Conservation (phyloP, 2,329 filamentous ascomycete genomes). For the Fusarium nygamai region DNA sequence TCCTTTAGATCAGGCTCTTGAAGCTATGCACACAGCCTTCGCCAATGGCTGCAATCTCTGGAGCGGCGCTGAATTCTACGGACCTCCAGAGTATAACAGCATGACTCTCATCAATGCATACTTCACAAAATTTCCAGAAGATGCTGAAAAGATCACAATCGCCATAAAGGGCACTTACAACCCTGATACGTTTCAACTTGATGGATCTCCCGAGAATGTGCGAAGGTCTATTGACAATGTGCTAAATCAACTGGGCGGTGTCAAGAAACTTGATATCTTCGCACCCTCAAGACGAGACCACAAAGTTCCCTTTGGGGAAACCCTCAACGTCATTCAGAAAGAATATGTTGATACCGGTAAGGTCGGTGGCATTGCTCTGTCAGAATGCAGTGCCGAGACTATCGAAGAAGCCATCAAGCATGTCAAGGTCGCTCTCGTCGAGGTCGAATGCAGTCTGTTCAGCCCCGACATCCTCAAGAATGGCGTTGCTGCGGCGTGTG, state of each 20-base stretch:
- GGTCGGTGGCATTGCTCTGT: conserved; percentile 61
- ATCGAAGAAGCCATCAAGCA: conserved; percentile 59
- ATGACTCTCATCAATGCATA: conserved; percentile 70
- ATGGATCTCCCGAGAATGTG: conserved; percentile 64
- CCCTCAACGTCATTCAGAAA: conserved; percentile 53
- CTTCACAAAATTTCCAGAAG: conserved; percentile 71
- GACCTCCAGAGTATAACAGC: conserved; percentile 64
- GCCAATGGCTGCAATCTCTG: conserved; percentile 59
- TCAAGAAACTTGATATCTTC: conserved; percentile 70
- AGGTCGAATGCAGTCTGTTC: conserved; percentile 65
- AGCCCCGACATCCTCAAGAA: conserved; percentile 59
- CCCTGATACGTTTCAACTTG: conserved; percentile 49
- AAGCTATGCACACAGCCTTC: conserved; percentile 65
- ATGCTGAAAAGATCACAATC: conserved; percentile 69
- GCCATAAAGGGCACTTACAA: conserved; percentile 68
- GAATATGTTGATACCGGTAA: conserved; percentile 63
- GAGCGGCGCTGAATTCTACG: conserved; percentile 75
- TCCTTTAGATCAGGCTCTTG: conserved; percentile 60
- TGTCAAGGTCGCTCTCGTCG: conserved; percentile 58
- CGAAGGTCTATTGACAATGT: conserved; percentile 68
- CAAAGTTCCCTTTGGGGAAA: conserved; percentile 55
- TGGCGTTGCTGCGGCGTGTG: conserved; percentile 64
- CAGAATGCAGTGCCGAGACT: conserved; percentile 60
- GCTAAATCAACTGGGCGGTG: conserved; percentile 60
- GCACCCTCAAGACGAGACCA: conserved; percentile 67